phyloP scores from a whole-genome alignment of 257 asterid species.

The Paraleonurus japonicus region DNA sequence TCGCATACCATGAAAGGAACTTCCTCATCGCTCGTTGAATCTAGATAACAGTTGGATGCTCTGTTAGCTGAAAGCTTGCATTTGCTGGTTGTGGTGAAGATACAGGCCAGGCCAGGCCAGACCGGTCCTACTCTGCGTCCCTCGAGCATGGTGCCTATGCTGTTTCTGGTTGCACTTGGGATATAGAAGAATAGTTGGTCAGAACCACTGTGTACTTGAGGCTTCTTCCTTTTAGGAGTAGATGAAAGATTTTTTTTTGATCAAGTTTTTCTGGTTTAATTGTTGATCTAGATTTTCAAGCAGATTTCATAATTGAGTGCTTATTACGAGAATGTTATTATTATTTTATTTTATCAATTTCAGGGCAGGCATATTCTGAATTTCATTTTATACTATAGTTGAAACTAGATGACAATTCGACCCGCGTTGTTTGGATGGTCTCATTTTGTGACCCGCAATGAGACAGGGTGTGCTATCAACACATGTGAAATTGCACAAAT shows the following conservation, averaged over 20 bases:
- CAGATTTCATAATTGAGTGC: neutral
- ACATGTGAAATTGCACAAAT: too few relatives aligned
- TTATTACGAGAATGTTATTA: too few relatives aligned
- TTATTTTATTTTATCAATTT: neutral
- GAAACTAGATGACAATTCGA: too few relatives aligned
- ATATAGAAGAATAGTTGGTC: neutral
- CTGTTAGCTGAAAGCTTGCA: neutral
- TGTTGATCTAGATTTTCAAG: neutral
- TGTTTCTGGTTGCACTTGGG: neutral
- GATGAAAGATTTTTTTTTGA: constrained; percentile 16
- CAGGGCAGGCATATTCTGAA: too few relatives aligned
- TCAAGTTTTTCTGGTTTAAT: neutral
- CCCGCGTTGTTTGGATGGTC: too few relatives aligned
- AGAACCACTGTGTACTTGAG: neutral
- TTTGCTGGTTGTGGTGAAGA: neutral
- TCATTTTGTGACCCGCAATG: too few relatives aligned
- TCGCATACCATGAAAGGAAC: constrained; percentile 36
- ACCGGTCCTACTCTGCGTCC: neutral
- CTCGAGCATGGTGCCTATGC: neutral
- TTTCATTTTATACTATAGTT: too few relatives aligned
- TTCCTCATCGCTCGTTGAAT: constrained; percentile 43
- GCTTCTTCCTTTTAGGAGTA: constrained; percentile 14
- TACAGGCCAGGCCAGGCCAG: neutral
- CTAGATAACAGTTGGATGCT: constrained; percentile 35
- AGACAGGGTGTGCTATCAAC: too few relatives aligned